Conservation (phyloP, 2,329 filamentous ascomycete species). For the Didymella exigua region DNA sequence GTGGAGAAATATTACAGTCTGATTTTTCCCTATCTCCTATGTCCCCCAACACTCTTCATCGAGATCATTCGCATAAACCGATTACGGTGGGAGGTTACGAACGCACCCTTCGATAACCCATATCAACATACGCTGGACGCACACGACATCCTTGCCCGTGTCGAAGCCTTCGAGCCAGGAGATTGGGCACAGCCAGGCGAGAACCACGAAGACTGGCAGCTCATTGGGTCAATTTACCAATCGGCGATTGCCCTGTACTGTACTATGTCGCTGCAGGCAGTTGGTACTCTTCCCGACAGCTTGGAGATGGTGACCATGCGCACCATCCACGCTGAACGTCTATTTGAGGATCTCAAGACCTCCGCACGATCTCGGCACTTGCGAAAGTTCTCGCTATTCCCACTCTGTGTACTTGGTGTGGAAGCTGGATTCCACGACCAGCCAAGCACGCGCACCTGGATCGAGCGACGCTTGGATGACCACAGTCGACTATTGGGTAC, state of each 20-base stretch:
- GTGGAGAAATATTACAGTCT: conserved; percentile 29
- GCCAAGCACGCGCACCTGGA: conserved; percentile 21
- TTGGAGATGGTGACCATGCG: conserved; percentile 26
- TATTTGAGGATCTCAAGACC: conserved; percentile 16
- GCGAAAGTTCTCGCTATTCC: conserved; percentile 31
- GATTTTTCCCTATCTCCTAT: conserved; percentile 38
- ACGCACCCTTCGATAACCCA: conserved; percentile 11
- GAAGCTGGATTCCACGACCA: conserved; percentile 30
- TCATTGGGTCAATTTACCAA: conserved; percentile 34
- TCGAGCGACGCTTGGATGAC: conserved; percentile 25
- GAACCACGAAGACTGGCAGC: conserved; percentile 28
- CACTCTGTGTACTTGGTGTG: conserved; percentile 35
- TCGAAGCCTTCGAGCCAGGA: conserved; percentile 30
- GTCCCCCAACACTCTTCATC: conserved; percentile 32
- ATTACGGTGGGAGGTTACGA: conserved; percentile 24
- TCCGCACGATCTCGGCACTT: conserved; percentile 17
- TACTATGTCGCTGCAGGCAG: conserved; percentile 34
- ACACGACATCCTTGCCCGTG: conserved; percentile 26
- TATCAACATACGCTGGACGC: conserved; percentile 18
- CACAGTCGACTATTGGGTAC: conserved; percentile 28
- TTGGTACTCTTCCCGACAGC: conserved; percentile 26
- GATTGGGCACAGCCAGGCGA: conserved; percentile 38
- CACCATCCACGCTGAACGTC: conserved; percentile 17
- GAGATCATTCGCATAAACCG: conserved; percentile 34
- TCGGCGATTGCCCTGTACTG: conserved; percentile 35